Conservation (phyloP, 371 early-diverging fungal species). For the Apophysomyces variabilis region DNA sequence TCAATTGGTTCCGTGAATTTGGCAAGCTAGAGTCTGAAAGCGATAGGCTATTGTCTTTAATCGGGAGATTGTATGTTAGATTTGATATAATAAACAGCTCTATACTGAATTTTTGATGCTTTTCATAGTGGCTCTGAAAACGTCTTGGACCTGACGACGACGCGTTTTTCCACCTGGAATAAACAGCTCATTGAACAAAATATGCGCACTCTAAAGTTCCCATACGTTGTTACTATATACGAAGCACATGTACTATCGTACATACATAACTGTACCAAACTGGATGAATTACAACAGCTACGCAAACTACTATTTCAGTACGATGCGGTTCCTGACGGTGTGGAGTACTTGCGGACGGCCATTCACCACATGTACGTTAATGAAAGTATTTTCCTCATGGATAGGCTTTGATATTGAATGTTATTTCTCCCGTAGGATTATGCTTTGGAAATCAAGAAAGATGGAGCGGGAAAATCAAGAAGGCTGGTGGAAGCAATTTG, state of each 20-base stretch:
- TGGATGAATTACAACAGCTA: background rate
- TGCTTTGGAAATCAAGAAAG: background rate
- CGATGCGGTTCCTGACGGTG: background rate
- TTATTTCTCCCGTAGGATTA: background rate
- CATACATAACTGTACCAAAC: background rate
- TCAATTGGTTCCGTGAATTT: background rate
- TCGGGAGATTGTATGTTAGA: background rate
- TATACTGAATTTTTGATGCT: constrained; percentile 1
- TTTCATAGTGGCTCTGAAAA: background rate
- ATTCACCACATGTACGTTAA: constrained; percentile 3
- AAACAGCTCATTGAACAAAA: background rate
- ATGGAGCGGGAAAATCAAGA: constrained; percentile 6
- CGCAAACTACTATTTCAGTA: background rate
- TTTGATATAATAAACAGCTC: background rate
- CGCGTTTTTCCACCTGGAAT: background rate
- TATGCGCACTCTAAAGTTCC: background rate
- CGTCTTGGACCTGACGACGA: constrained; percentile 1
- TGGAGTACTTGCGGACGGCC: constrained; percentile 1
- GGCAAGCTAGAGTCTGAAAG: background rate
- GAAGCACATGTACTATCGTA: constrained; percentile 4
- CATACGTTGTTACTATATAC: background rate
- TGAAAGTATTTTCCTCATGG: background rate
- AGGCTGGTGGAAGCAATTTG: constrained; percentile 5
- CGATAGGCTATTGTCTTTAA: background rate
- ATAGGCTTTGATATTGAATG: background rate